Evolutionary conservation across 2,329 filamentous ascomycete species (phyloP).

Genomic region (Pseudogymnoascus destructans): DNA sequence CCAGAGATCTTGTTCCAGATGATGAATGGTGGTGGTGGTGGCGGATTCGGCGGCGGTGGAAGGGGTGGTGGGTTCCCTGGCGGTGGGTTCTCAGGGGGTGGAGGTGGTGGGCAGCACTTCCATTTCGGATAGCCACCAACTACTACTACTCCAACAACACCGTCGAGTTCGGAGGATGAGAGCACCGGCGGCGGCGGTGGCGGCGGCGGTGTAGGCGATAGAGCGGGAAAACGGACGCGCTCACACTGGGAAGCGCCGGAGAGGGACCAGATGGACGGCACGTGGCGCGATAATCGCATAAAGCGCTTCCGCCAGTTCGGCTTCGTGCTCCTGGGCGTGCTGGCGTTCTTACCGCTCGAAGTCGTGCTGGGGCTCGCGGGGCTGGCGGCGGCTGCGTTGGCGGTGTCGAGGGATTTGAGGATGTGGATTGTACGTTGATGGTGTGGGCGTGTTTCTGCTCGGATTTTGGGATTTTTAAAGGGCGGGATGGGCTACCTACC

Average conservation of each 20-base stretch:
- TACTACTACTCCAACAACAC: neutral
- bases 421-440: slow-evolving; percentile 1
- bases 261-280: neutral
- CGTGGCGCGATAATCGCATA: neutral
- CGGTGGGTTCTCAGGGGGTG: neutral
- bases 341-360: neutral
- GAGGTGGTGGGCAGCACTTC: slow-evolving; percentile 1
- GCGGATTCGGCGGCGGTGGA: slow-evolving; percentile 36
- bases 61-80: slow-evolving; percentile 27
- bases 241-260: neutral
- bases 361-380: neutral
- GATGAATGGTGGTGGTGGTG: slow-evolving; percentile 55
- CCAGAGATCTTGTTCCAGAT: slow-evolving; percentile 69
- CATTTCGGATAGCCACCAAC: slow-evolving; percentile 9
- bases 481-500: neutral
- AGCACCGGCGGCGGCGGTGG: neutral
- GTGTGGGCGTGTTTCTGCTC: neutral
- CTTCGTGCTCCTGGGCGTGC: neutral
- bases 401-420: neutral
- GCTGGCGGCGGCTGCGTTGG: neutral
- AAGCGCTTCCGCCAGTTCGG: neutral
- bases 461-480: neutral
- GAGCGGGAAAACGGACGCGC: neutral
- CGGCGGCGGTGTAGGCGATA: neutral
- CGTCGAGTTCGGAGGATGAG: neutral